These are phyloP conservation scores for Fraxinus anomala DNA, from an alignment of 257 asterid genomes.

Conservation along the genomic window DNA sequence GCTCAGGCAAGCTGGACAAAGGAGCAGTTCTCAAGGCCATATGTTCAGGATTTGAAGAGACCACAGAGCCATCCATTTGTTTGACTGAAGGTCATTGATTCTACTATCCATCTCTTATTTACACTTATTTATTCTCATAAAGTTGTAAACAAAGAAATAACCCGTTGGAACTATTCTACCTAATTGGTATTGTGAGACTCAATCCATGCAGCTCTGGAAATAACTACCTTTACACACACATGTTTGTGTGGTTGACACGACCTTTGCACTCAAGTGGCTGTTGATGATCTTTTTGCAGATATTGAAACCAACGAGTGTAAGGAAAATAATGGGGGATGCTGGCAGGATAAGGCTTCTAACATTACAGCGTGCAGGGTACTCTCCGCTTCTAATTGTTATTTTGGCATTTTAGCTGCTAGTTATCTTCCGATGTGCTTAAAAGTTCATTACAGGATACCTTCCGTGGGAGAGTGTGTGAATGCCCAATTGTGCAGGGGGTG, in stretches of 20 bases:
- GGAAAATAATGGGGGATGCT: conserved; percentile 92
- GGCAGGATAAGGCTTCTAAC: conserved; percentile 81
- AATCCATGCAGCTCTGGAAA: neutral
- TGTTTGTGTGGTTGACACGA: neutral
- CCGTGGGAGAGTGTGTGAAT: conserved; percentile 89
- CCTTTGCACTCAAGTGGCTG: conserved; percentile 17
- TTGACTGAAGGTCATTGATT: conserved; percentile 42
- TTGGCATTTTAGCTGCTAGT: conserved; percentile 11
- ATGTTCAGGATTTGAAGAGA: conserved; percentile 69
- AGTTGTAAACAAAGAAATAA: neutral
- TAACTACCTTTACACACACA: neutral
- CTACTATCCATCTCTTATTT: conserved; percentile 18
- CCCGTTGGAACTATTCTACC: neutral
- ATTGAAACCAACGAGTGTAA: conserved; percentile 91
- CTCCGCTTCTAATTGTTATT: neutral
- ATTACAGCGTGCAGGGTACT: conserved; percentile 91
- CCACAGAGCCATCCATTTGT: conserved; percentile 69
- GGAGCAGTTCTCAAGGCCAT: conserved; percentile 71
- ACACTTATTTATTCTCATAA: neutral
- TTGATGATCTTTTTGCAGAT: conserved; percentile 44
- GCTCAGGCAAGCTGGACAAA: conserved; percentile 58
- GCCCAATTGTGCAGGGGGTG: conserved; percentile 86
- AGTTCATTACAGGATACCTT: conserved; percentile 72
- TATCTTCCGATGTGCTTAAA: conserved; percentile 15
- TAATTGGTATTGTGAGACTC: neutral